A percentile compares a stretch with the other conserved stretches of the same genome.
Conservation (phyloP, 805 yeast species). For the Wickerhamiella sorbophila region DNA sequence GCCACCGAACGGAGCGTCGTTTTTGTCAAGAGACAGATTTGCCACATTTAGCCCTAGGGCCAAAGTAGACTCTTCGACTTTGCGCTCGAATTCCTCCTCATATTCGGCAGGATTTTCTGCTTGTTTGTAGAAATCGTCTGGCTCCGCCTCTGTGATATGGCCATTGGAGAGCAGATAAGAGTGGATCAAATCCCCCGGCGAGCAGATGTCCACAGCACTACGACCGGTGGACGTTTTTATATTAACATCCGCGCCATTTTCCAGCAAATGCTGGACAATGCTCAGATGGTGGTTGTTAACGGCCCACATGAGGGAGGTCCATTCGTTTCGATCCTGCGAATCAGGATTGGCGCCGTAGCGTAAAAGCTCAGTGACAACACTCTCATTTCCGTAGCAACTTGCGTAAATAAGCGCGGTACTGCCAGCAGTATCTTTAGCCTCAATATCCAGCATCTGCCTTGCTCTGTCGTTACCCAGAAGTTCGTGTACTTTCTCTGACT, state of each 20-base stretch:
- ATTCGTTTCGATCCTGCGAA: conserved; percentile 26
- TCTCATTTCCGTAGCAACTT: conserved; percentile 28
- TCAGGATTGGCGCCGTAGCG: conserved; percentile 26
- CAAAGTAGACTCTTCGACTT: conserved; percentile 15
- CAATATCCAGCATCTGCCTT: conserved; percentile 19
- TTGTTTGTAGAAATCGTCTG: conserved; percentile 12
- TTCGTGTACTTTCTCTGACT: conserved; percentile 18
- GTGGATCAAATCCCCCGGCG: conserved; percentile 41
- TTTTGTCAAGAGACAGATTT: no score
- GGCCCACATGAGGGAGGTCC: conserved; percentile 73
- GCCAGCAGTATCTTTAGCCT: conserved; percentile 27
- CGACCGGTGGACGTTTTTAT: conserved; percentile 33
- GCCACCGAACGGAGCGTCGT: conserved; percentile 1
- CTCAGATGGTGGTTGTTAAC: conserved; percentile 44
- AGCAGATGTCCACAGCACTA: conserved; percentile 42
- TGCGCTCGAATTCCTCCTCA: conserved; percentile 12
- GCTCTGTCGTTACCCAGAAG: conserved; percentile 20
- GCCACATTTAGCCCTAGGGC: conserved; percentile 13
- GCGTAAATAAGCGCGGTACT: conserved; percentile 31
- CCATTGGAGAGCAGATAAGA: conserved; percentile 36
- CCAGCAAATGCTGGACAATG: conserved; percentile 42
- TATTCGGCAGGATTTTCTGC: conserved; percentile 16
- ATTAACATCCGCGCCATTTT: conserved; percentile 33
- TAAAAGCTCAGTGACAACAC: conserved; percentile 24
- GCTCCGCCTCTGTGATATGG: conserved; percentile 7